These are phyloP conservation scores for Trichoderma guizhouense DNA, from an alignment of 2,329 filamentous ascomycete genomes.

Conservation along the genomic window DNA sequence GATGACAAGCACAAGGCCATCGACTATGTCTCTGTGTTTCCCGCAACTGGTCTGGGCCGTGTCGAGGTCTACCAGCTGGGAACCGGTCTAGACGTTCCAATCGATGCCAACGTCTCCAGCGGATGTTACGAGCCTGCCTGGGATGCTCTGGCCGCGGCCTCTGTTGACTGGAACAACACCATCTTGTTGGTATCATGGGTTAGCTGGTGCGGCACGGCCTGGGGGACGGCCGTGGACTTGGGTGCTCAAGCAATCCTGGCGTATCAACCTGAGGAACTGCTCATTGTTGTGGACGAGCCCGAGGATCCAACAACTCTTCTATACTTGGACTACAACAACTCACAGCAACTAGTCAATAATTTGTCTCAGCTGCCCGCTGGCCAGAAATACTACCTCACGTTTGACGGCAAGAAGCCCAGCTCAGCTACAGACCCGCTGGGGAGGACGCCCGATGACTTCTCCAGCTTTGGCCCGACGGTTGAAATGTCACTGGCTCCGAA, in stretches of 20 bases:
- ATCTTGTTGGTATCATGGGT: neutral
- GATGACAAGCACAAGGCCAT: neutral
- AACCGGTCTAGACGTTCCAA: neutral
- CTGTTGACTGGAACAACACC: neutral
- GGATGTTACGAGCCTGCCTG: neutral
- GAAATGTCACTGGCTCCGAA: slow-evolving; percentile 41
- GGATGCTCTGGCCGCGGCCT: neutral
- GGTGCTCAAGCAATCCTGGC: neutral
- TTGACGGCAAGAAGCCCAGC: neutral
- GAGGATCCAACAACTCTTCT: neutral
- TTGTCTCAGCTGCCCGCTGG: neutral
- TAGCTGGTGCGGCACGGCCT: neutral
- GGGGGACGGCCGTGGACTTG: neutral
- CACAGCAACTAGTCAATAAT: neutral
- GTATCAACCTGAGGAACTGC: neutral
- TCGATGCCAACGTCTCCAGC: neutral
- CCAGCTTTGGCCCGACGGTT: slow-evolving; percentile 41
- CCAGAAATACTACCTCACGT: neutral
- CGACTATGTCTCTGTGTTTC: neutral
- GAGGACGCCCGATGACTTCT: neutral
- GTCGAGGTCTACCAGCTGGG: neutral
- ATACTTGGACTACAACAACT: neutral
- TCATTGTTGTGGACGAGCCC: neutral
- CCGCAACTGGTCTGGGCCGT: neutral
- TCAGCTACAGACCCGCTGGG: neutral